These are phyloP conservation scores for Elymus sibiricus DNA, from an alignment of 176 grass and related monocot species.

Conservation along the genomic window DNA sequence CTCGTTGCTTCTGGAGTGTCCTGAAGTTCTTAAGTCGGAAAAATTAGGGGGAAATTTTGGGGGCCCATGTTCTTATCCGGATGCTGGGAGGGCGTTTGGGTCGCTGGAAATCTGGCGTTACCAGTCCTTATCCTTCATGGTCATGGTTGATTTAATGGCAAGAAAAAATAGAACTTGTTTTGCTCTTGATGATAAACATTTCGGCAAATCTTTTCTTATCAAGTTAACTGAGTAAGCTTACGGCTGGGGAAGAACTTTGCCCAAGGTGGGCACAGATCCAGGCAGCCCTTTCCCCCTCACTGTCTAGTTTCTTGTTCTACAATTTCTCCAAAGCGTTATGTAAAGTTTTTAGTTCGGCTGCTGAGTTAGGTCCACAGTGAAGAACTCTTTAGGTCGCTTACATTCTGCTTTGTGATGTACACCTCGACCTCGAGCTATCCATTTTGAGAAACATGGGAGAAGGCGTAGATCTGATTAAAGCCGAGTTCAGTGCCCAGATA, in stretches of 20 bases:
- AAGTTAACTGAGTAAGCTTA: not conserved
- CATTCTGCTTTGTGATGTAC: not conserved
- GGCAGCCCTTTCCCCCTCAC: not conserved
- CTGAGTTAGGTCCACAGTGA: not conserved
- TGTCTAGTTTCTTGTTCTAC: not conserved
- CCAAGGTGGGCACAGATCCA: slow-evolving; percentile 13
- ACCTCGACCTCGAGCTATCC: not conserved
- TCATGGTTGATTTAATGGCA: not conserved
- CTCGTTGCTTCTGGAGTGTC: not conserved
- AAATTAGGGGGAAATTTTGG: not conserved
- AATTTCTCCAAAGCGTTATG: not conserved
- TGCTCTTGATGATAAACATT: not conserved
- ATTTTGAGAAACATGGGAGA: not conserved
- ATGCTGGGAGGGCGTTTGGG: not conserved
- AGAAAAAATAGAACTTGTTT: not conserved
- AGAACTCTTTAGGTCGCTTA: not conserved
- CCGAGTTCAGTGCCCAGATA: not conserved
- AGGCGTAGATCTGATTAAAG: slow-evolving; percentile 11
- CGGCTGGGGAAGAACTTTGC: not conserved
- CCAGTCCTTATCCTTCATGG: not conserved
- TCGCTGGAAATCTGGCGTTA: not conserved
- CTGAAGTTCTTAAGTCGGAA: not conserved
- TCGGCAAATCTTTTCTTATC: not conserved
- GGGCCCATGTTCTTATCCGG: not conserved
- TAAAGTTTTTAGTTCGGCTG: not conserved